Evolutionary conservation across 495 filamentous ascomycete genomes (phyloP), one percentile per base, ranked within the genome.

Genomic region (Lasiosphaeria miniovina): DNA sequence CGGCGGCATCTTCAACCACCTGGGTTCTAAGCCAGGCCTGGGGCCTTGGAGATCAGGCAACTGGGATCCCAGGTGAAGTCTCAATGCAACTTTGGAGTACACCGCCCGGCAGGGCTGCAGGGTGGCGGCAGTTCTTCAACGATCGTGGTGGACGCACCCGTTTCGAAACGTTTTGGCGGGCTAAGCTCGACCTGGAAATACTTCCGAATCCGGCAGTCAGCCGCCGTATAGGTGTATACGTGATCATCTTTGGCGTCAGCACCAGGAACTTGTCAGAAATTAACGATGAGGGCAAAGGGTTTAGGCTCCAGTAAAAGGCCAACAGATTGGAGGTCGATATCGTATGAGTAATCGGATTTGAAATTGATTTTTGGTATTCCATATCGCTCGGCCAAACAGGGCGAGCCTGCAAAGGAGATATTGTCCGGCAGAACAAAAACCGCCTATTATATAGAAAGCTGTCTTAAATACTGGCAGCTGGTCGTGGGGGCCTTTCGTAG

Each of bases 151-250:
- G 12, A 51, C 24, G 49, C 49, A 51, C 17, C 49, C 49, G 49
- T 51, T 24, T 36, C 32, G 43, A 54, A 36, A 54, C 33, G 34
- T 54, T 24, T 8, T 36, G 7, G 5, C 43, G 46, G 40, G 36
- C 59, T 57, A 61, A 24, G 48, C 53, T 52, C 9, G 36, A 52
- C 36, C 24, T 7, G 48, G 53, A 45, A 52, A 46, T 50, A 41
- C 36, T 58, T 4, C 56, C 56, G 46, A 41, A 58, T 58, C 12
- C 36, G 56, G 43, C 34, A 49, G 34, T 51, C 43, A n/a, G n/a
- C 54, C 17, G n/a, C 17, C 54, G 54, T 56, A 45, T 45, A 52
- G 14, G 7, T 52, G 49, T 52, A 52, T 52, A 52, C 49, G 49
- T 52, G 49, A 52, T 52, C 49, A 33, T n/a, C 1, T 8, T 52